Percentiles rank a stretch among this genome's conserved stretches.
These are phyloP conservation scores for Fragaria iinumae DNA, from an alignment of 306 rosid species.

Conservation along the genomic window DNA sequence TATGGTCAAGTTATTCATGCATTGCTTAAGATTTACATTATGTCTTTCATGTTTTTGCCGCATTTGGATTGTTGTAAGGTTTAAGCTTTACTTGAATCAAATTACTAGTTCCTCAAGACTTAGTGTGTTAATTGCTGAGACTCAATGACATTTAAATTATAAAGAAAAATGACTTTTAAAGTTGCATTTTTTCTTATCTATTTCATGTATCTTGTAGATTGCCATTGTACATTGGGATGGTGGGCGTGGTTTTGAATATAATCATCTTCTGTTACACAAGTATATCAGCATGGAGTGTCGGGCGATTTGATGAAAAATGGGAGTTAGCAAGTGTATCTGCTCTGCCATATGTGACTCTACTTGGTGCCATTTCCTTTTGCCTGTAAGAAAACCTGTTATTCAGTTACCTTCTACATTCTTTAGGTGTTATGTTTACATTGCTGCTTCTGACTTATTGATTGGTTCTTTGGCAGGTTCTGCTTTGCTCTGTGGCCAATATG, in stretches of 20 bases:
- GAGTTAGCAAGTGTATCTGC: slow-evolving; percentile 68
- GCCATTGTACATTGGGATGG: slow-evolving; percentile 88
- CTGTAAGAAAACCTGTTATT: slow-evolving; percentile 52
- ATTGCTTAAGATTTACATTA: neutral
- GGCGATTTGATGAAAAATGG: slow-evolving; percentile 90
- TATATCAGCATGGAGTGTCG: slow-evolving; percentile 63
- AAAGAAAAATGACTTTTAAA: neutral
- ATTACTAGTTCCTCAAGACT: neutral
- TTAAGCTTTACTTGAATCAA: neutral
- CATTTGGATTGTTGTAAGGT: neutral
- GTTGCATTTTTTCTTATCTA: slow-evolving; percentile 19
- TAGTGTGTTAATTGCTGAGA: neutral
- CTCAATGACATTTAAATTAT: neutral
- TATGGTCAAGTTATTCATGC: neutral
- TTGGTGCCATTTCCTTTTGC: slow-evolving; percentile 84
- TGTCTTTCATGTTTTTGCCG: neutral
- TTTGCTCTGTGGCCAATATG: slow-evolving; percentile 98
- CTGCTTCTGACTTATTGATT: slow-evolving; percentile 32
- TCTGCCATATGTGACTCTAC: slow-evolving; percentile 73
- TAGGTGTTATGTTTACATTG: slow-evolving; percentile 9
- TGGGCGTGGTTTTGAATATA: slow-evolving; percentile 64
- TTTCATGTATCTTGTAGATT: slow-evolving; percentile 58
- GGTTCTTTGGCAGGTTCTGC: slow-evolving; percentile 47
- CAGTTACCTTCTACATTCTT: slow-evolving; percentile 13
- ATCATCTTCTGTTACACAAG: slow-evolving; percentile 78